A percentile compares a stretch with the other conserved stretches of the same genome.
phyloP scores from a whole-genome alignment of 2,329 filamentous ascomycete genomes.

The Harringtonia lauricola region DNA sequence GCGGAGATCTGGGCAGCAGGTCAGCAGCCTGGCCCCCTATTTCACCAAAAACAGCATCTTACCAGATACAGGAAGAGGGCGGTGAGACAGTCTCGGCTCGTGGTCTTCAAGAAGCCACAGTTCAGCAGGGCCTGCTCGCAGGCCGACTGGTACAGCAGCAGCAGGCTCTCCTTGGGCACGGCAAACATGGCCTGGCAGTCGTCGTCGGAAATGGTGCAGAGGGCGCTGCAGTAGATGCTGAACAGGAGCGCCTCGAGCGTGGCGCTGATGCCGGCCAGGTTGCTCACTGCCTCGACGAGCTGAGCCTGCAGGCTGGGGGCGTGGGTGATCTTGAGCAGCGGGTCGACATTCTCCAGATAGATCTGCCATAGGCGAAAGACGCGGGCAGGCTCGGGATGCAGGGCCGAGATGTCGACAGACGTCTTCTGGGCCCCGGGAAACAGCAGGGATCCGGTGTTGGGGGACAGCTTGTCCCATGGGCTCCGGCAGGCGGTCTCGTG shows the following conservation, averaged over 20 bases:
- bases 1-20: conserved; percentile 38
- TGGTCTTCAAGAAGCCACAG: conserved; percentile 54
- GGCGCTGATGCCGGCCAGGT: conserved; percentile 40
- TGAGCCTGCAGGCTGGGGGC: conserved; percentile 53
- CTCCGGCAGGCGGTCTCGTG: too few species aligned
- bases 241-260: conserved; percentile 59
- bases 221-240: conserved; percentile 47
- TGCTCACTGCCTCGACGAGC: conserved; percentile 49
- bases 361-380: conserved; percentile 60
- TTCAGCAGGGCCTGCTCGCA: conserved; percentile 55
- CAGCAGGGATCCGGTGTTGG: conserved; percentile 46
- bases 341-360: conserved; percentile 59
- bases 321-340: conserved; percentile 57
- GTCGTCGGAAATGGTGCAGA: conserved; percentile 45
- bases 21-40: conserved; percentile 14
- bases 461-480: conserved; percentile 28
- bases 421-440: conserved; percentile 30
- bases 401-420: conserved; percentile 28
- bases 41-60: too few species aligned
- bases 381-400: conserved; percentile 44
- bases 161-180: conserved; percentile 38
- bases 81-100: conserved; percentile 54
- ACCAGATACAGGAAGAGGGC: conserved; percentile 58
- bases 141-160: conserved; percentile 43
- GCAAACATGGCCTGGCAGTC: conserved; percentile 41